Evolutionary conservation across 1,284 basidiomycete genomes (phyloP), one percentile per base, ranked within the genome.

Genomic region (Heliocybe sulcata): DNA sequence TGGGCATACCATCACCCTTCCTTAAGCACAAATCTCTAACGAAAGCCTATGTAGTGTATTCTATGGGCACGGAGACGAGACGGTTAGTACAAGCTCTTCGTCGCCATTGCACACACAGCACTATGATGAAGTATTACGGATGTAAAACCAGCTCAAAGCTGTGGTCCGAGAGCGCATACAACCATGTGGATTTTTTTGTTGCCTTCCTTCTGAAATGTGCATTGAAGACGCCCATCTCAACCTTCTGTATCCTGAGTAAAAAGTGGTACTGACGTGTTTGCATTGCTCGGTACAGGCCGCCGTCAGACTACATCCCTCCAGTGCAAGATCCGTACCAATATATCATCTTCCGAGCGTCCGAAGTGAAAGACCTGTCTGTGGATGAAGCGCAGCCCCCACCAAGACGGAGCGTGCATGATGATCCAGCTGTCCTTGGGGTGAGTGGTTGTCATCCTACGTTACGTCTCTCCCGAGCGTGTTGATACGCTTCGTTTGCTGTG

Each of bases 11-110:
- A 42, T 49, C 9, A 20, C 47, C 33, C n/a, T 19, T n/a, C 50
- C 55, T 45, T 51, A 47, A 12, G 42, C 33, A 42, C 26, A 35
- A 56, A 22, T 54, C 47, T 47, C 6, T 55, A 54, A 19, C 33
- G 22, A 25, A 19, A 48, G 23, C 25, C 25, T 42, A 12, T 20
- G 23, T 59, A 92, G 92, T 94, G 35, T 91, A 80, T 64, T 92
- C 90, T 45, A 92, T 92, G 89, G 91, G 91, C 35, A 94, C 92
- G 3, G 91, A 94, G 68, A 79, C 83, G 56, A 83, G 92, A 64
- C 80, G 87, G 81, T 91, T 71, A 74, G 86, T 76, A 42, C 16
- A 20, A n/a, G 38, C 38, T 42, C 35, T 59, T 69, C 52, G 69
- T 61, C 67, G 12, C 48, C 53, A 59, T 54, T 57, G 42, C 25